Conservation (phyloP, 768 basidiomycete genomes). For the Dioszegia crocea region DNA sequence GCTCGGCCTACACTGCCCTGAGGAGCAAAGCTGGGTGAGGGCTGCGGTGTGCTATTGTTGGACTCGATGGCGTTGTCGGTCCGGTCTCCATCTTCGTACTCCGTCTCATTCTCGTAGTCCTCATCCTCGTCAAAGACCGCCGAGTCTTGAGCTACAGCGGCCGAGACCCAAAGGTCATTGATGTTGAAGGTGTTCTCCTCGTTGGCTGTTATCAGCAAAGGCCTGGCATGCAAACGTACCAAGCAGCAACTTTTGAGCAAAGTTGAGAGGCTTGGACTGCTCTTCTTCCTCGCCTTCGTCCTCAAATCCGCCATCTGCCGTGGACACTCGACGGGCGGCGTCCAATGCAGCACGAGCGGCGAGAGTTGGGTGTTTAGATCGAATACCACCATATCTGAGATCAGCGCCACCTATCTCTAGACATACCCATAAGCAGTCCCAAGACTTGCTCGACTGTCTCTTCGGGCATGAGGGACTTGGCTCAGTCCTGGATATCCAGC, state of each 20-base stretch:
- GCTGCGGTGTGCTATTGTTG: constrained; percentile 2
- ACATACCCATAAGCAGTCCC: constrained; percentile 48
- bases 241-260: constrained; percentile 79
- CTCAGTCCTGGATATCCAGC: constrained; percentile 29
- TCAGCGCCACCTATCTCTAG: neutral
- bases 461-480: constrained; percentile 20
- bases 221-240: constrained; percentile 31
- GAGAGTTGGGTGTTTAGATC: constrained; percentile 47
- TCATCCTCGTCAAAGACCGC: constrained; percentile 61
- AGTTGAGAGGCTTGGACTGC: constrained; percentile 59
- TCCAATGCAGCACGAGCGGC: constrained; percentile 44
- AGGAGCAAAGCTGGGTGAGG: constrained; percentile 21
- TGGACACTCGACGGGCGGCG: constrained; percentile 38
- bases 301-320: constrained; percentile 14
- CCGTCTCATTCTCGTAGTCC: constrained; percentile 56
- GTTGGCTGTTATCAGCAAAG: constrained; percentile 58
- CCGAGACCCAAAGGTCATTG: constrained; percentile 94
- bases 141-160: constrained; percentile 87
- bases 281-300: constrained; percentile 33
- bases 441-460: constrained; percentile 45
- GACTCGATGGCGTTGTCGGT: constrained; percentile 1
- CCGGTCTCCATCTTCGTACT: constrained; percentile 42
- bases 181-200: constrained; percentile 92
- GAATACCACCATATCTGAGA: constrained; percentile 45
- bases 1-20: neutral